A percentile compares a stretch with the other conserved stretches of the same genome.
phyloP scores from a whole-genome alignment of 2,329 filamentous ascomycete species.

The Xylaria polymorpha region DNA sequence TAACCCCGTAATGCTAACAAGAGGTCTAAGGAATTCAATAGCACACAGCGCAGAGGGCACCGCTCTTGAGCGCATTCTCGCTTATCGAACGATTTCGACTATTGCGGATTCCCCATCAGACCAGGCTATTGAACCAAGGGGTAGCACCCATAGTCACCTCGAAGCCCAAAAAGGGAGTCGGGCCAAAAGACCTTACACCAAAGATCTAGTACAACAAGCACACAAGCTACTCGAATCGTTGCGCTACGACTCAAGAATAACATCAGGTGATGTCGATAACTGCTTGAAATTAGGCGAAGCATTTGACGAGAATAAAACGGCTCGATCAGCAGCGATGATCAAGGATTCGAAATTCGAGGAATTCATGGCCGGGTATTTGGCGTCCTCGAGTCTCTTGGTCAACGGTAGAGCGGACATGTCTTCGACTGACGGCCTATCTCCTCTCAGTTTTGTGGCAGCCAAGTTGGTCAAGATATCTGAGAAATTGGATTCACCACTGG shows the following conservation, averaged over 20 bases:
- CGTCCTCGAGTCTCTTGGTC: conserved; percentile 27
- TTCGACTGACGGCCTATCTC: conserved; percentile 29
- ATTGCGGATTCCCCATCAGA: background rate
- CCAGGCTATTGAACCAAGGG: background rate
- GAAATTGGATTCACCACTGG: conserved; percentile 1
- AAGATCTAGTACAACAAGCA: background rate
- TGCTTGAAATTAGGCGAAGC: conserved; percentile 8
- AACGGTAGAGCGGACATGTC: conserved; percentile 34
- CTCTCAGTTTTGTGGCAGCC: conserved; percentile 34
- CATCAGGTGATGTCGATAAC: conserved; percentile 3
- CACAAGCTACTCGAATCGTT: conserved; percentile 5
- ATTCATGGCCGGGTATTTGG: conserved; percentile 23
- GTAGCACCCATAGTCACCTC: background rate
- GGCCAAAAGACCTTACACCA: background rate
- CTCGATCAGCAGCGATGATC: conserved; percentile 28
- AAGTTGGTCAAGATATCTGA: conserved; percentile 31
- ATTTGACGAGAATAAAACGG: conserved; percentile 25
- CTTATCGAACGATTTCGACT: background rate
- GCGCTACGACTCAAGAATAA: conserved; percentile 7
- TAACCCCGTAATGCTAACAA: background rate
- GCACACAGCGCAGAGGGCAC: background rate
- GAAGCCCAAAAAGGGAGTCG: background rate
- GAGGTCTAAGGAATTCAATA: background rate
- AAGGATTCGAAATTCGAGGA: conserved; percentile 19
- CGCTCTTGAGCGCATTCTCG: background rate